A percentile compares a stretch with the other conserved stretches of the same genome.
Evolutionary conservation across 305 asterid species (phyloP).

Genomic region (Vinca major): DNA sequence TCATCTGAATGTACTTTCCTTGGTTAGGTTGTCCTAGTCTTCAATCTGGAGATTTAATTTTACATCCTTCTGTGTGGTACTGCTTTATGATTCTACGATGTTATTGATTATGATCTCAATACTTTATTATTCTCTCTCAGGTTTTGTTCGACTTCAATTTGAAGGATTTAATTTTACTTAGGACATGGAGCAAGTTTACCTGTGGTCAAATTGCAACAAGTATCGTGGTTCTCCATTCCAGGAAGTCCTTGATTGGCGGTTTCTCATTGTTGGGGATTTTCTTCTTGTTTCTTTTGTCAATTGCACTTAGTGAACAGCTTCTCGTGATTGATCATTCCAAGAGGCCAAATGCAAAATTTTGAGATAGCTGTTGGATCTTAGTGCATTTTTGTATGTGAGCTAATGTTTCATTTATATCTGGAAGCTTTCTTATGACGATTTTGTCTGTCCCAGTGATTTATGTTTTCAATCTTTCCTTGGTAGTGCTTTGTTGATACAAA

Average conservation of each 20-base stretch:
- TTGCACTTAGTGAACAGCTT: slow-evolving; percentile 68
- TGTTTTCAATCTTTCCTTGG: slow-evolving; percentile 25
- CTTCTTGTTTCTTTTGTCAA: slow-evolving; percentile 84
- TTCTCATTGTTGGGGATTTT: slow-evolving; percentile 58
- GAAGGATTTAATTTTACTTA: slow-evolving; percentile 40
- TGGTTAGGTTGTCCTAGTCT: not conserved
- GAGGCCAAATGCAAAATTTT: slow-evolving; percentile 41
- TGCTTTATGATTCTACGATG: not conserved
- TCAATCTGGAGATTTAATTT: slow-evolving; percentile 23
- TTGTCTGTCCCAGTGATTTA: slow-evolving; percentile 20
- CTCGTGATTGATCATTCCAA: slow-evolving; percentile 37
- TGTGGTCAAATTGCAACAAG: slow-evolving; percentile 53
- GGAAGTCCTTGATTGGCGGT: slow-evolving; percentile 77
- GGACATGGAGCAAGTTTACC: slow-evolving; percentile 86
- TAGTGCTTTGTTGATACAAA: slow-evolving; percentile 32
- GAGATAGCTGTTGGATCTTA: slow-evolving; percentile 39
- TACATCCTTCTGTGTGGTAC: slow-evolving; percentile 1
- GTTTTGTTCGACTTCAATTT: slow-evolving; percentile 31
- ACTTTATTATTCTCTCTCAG: slow-evolving; percentile 27
- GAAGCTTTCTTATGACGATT: slow-evolving; percentile 22
- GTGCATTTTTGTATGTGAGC: slow-evolving; percentile 44
- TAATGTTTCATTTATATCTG: slow-evolving; percentile 18
- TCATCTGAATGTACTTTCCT: too few relatives aligned
- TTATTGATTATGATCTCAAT: not conserved
- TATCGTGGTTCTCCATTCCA: slow-evolving; percentile 55